Base-by-base conservation (phyloP, 2,329 filamentous ascomycete species). In the Blastomyces parvus region DNA sequence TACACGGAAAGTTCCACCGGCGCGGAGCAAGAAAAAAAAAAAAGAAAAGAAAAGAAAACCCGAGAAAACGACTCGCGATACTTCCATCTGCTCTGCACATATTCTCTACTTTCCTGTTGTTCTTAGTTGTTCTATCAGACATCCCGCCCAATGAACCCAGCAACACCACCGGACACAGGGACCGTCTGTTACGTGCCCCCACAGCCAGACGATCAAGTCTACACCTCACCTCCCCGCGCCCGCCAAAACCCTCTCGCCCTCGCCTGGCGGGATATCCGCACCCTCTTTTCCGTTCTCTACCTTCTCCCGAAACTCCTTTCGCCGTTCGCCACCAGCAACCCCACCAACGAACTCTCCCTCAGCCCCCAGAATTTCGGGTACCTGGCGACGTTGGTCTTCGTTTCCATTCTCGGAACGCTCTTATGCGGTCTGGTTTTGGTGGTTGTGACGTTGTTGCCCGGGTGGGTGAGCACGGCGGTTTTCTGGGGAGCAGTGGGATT, bases 171-270 rank as follows among this genome's bases (percentile, higher is more conserved):
- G 11, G 46, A 50, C 7, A 22, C 7, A 50, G 22, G n/a, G 9
- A 38, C n/a, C n/a, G 62, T 64, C 40, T 57, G 58, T 33, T 62
- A 62, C 38, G 65, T 67, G 30, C 66, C 66, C 19, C 61, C 64
- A 27, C 66, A 65, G 48, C n/a, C 64, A 57, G 65, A 65, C 59
- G 58, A 60, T 38, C 60, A 58, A 25, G 59, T 50, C 14, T 46
- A 60, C 40, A 64, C 66, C 17, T 63, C 62, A 19, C 58, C 63
- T n/a, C 66, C 65, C 1, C 64, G 63, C 17, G 63, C 66, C 27
- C 63, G 62, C 59, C 53, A 66, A 14, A 67, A 55, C 44, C 66
- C 66, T 5, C 44, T 66, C 3, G 27, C 48, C 44, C 61, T 65
- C 55, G 42, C 40, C 22, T 60, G 53, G 33, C 58, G 65, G 30